These are phyloP conservation scores for Oryza glumipatula DNA, from an alignment of 176 grass and related monocot species.

Conservation along the genomic window DNA sequence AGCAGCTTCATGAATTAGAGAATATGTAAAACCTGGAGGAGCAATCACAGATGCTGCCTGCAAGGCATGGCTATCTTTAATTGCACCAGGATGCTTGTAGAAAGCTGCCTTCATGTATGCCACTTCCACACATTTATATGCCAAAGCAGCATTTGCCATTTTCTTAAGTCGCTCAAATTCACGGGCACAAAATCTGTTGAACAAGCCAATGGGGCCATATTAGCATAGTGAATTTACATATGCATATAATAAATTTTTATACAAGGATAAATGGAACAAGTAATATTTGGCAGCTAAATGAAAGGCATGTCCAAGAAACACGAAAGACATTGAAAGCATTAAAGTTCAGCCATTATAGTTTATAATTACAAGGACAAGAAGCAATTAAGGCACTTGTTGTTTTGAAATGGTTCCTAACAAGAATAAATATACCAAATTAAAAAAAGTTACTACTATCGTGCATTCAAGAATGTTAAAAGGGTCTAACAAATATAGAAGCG, in stretches of 20 bases:
- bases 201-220: slow-evolving; percentile 28
- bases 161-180: slow-evolving; percentile 82
- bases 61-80: slow-evolving; percentile 78
- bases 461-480: slow-evolving; percentile 25
- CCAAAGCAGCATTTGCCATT: slow-evolving; percentile 84
- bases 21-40: slow-evolving; percentile 70
- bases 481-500: slow-evolving; percentile 18
- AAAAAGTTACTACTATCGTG: neutral
- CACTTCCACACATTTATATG: slow-evolving; percentile 97
- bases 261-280: neutral
- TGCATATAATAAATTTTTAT: slow-evolving; percentile 27
- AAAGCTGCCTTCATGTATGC: slow-evolving; percentile 91
- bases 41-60: slow-evolving; percentile 65
- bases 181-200: slow-evolving; percentile 75
- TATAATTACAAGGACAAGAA: slow-evolving; percentile 23
- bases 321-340: neutral
- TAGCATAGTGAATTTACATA: slow-evolving; percentile 29
- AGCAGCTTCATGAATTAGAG: slow-evolving; percentile 24
- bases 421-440: slow-evolving; percentile 29
- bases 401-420: neutral
- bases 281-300: slow-evolving; percentile 21
- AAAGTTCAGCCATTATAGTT: neutral
- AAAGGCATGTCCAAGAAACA: neutral
- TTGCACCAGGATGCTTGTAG: slow-evolving; percentile 72
- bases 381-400: neutral